These are phyloP conservation scores for Ophidiomyces ophidiicola DNA, from an alignment of 2,329 filamentous ascomycete genomes.

Conservation along the genomic window DNA sequence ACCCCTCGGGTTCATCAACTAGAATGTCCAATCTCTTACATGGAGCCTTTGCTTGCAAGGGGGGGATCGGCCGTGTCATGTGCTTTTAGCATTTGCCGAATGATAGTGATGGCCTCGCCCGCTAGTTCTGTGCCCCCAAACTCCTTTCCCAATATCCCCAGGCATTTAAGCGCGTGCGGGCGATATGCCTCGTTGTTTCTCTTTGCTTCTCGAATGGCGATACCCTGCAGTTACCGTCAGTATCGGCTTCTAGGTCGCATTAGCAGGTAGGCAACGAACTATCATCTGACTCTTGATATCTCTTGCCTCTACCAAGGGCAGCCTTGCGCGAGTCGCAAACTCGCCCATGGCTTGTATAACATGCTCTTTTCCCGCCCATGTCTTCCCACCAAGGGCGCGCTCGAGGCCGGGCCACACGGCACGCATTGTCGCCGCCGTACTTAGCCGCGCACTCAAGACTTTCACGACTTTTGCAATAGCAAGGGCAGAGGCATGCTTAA, in stretches of 20 bases:
- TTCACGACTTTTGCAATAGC: conserved; percentile 59
- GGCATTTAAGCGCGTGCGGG: conserved; percentile 56
- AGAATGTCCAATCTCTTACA: conserved; percentile 15
- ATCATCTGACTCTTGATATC: conserved; percentile 56
- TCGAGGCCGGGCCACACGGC: conserved; percentile 75
- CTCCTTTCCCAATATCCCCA: conserved; percentile 60
- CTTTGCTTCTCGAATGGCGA: conserved; percentile 75
- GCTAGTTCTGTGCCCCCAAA: conserved; percentile 60
- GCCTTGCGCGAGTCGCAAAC: conserved; percentile 56
- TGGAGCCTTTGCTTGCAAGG: conserved; percentile 30
- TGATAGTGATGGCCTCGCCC: conserved; percentile 52
- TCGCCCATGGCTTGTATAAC: conserved; percentile 67
- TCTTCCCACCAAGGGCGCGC: conserved; percentile 72
- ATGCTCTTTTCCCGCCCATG: conserved; percentile 82
- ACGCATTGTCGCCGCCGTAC: conserved; percentile 1
- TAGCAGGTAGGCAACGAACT: conserved; percentile 34
- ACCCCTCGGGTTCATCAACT: neutral
- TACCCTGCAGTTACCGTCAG: conserved; percentile 35
- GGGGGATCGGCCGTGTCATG: conserved; percentile 39
- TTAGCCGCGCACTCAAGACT: conserved; percentile 3
- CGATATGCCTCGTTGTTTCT: conserved; percentile 79
- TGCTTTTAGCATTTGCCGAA: conserved; percentile 50
- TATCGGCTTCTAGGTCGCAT: conserved; percentile 15
- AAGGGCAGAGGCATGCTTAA: conserved; percentile 79
- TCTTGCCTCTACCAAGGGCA: conserved; percentile 45